Conservation (phyloP, 2,329 filamentous ascomycete genomes). For the Tolypocladium pustulatum region DNA sequence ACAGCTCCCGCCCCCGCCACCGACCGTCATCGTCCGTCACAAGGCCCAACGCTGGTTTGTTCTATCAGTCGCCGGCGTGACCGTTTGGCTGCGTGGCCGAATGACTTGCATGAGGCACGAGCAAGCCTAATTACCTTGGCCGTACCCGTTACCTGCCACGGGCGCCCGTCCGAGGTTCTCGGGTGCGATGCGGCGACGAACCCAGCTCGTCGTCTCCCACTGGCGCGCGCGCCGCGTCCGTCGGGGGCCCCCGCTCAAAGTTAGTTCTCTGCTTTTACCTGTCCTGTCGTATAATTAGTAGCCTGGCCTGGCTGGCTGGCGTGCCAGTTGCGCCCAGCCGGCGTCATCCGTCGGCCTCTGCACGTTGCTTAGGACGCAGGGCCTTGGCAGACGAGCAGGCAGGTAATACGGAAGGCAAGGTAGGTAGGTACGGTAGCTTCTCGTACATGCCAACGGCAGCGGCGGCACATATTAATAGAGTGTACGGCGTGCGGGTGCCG, state of each 20-base stretch:
- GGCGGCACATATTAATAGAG: neutral
- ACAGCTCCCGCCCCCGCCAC: neutral
- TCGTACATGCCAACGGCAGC: neutral
- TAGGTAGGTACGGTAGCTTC: too few species aligned
- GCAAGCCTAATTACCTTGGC: too few species aligned
- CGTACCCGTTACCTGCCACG: too few species aligned
- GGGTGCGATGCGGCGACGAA: too few species aligned
- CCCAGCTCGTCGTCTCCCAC: neutral
- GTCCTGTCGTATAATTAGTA: too few species aligned
- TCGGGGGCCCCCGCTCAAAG: neutral
- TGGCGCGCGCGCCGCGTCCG: neutral
- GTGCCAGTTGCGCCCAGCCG: constrained; percentile 16
- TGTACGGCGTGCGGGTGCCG: neutral
- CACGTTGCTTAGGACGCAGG: too few species aligned
- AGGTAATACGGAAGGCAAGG: too few species aligned
- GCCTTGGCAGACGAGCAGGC: too few species aligned
- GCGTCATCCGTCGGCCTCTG: constrained; percentile 18
- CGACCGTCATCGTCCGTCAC: neutral
- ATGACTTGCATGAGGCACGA: neutral
- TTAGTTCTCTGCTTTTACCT: neutral
- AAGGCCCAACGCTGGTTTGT: neutral
- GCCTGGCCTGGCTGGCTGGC: constrained; percentile 2
- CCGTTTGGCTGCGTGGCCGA: neutral
- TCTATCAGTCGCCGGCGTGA: neutral
- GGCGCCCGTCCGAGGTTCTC: neutral